Conservation (phyloP, 1,284 basidiomycete genomes). For the Sanghuangporus sanghuang region DNA sequence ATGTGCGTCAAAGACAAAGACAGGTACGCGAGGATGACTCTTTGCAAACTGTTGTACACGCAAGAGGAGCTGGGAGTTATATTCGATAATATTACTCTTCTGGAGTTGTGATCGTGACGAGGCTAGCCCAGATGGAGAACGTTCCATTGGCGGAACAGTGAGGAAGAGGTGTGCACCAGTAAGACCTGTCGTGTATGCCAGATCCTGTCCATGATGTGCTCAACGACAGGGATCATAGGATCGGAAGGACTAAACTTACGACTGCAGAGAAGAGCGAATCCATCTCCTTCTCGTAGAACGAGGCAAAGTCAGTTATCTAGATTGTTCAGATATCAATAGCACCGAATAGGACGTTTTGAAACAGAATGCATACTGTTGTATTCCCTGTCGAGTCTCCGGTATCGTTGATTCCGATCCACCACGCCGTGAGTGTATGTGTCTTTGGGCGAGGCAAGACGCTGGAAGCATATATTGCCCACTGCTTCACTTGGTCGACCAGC, state of each 20-base stretch:
- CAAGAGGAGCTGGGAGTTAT: slow-evolving; percentile 36
- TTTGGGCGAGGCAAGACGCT: slow-evolving; percentile 39
- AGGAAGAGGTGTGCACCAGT: slow-evolving; percentile 44
- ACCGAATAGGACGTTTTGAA: background rate
- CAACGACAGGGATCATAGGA: slow-evolving; percentile 9
- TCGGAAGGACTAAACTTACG: slow-evolving; percentile 26
- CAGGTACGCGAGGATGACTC: slow-evolving; percentile 29
- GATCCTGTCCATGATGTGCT: slow-evolving; percentile 28
- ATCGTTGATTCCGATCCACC: slow-evolving; percentile 60
- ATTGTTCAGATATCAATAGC: background rate
- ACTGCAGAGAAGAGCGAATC: slow-evolving; percentile 47
- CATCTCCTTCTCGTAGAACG: slow-evolving; percentile 50
- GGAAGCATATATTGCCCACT: slow-evolving; percentile 42
- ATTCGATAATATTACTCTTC: slow-evolving; percentile 36
- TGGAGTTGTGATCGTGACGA: slow-evolving; percentile 30
- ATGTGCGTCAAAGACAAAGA: slow-evolving; percentile 47
- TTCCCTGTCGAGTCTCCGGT: slow-evolving; percentile 47
- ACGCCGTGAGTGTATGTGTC: slow-evolving; percentile 40
- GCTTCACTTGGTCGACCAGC: slow-evolving; percentile 45
- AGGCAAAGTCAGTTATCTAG: slow-evolving; percentile 42
- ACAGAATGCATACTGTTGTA: slow-evolving; percentile 30
- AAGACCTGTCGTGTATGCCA: slow-evolving; percentile 37
- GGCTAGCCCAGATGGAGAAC: slow-evolving; percentile 34
- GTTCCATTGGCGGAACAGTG: slow-evolving; percentile 50
- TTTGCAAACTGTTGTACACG: slow-evolving; percentile 33